Evolutionary conservation across 2,329 filamentous ascomycete genomes (phyloP).

Genomic region (Colletotrichum spaethianum): DNA sequence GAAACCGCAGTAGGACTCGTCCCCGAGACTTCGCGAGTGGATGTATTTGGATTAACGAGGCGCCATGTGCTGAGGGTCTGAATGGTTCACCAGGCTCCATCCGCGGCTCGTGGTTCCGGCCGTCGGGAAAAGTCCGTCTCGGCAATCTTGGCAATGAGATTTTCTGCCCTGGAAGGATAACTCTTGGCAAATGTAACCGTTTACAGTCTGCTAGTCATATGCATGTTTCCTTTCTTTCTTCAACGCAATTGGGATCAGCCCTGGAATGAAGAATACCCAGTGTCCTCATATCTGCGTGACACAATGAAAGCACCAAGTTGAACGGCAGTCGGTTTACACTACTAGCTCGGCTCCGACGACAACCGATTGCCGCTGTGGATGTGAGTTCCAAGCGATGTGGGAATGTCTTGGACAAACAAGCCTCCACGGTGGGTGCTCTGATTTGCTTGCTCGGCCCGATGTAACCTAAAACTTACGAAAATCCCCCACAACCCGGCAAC

Average conservation of each 20-base stretch:
- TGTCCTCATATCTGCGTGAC: neutral
- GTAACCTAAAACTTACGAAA: neutral
- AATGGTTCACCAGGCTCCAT: neutral
- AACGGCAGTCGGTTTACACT: conserved; percentile 11
- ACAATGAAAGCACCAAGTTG: neutral
- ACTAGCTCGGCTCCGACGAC: neutral
- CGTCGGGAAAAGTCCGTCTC: conserved; percentile 1
- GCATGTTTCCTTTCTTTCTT: no score
- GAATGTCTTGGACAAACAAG: neutral
- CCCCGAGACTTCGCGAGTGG: neutral
- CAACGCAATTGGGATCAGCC: no score
- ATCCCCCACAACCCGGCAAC: conserved; percentile 7
- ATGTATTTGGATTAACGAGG: neutral
- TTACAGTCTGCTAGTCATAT: no score
- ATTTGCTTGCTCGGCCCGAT: conserved; percentile 8
- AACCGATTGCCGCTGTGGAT: conserved; percentile 9
- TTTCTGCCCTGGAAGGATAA: neutral
- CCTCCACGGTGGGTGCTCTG: conserved; percentile 19
- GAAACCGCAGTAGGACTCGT: neutral
- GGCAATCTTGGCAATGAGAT: neutral
- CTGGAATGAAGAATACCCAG: no score
- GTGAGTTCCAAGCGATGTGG: neutral
- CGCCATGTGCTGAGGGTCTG: neutral
- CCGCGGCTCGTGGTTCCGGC: neutral
- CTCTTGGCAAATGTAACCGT: no score